Evolutionary conservation across 257 asterid genomes (phyloP).

Genomic region (Salvia miltiorrhiza): DNA sequence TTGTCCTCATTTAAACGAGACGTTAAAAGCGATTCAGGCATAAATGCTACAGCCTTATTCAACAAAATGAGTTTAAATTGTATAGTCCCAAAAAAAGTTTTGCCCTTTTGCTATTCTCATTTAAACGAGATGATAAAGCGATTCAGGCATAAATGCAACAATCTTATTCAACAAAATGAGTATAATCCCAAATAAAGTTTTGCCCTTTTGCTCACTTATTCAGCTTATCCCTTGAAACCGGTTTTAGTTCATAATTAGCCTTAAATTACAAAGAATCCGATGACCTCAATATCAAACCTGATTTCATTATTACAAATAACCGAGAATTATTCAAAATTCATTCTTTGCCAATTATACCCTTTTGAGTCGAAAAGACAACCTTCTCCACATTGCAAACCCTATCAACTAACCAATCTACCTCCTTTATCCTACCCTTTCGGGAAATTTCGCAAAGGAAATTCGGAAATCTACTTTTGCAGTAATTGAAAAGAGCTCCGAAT

Average conservation of each 20-base stretch:
- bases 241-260: constrained; percentile 11
- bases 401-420: not conserved
- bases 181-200: constrained; percentile 19
- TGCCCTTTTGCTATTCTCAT: not conserved
- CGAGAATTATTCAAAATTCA: not conserved
- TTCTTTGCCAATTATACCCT: not conserved
- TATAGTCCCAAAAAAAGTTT: no score
- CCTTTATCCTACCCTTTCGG: not conserved
- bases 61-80: no score
- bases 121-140: not conserved
- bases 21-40: no score
- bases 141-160: constrained; percentile 5
- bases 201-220: not conserved
- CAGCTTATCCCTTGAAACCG: constrained; percentile 7
- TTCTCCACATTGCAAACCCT: constrained; percentile 4
- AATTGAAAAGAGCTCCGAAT: no score
- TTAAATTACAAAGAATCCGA: constrained; percentile 24
- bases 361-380: not conserved
- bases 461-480: not conserved
- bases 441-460: not conserved
- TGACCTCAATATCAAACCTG: constrained; percentile 14
- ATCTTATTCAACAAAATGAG: constrained; percentile 15
- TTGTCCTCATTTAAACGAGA: no score
- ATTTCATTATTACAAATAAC: constrained; percentile 9
- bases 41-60: no score